Evolutionary conservation across 108 stramenopile species (phyloP).

Genomic region (Cyclotella baltica): DNA sequence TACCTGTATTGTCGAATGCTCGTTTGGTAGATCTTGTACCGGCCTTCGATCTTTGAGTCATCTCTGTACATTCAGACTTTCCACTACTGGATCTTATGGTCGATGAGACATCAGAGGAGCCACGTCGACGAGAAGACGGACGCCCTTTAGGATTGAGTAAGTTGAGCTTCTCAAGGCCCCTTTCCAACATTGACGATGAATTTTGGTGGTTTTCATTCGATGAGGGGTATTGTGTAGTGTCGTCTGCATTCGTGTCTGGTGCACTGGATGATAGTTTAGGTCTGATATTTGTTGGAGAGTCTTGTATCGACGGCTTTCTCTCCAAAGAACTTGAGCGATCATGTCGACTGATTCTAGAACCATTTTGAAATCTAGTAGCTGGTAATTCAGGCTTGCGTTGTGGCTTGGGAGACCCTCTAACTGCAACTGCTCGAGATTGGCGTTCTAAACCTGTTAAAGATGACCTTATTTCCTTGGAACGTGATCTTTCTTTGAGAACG

Average conservation of each 20-base stretch:
- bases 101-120: neutral
- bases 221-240: too few relatives aligned
- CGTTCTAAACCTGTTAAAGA: too few relatives aligned
- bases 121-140: neutral
- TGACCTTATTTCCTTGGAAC: too few relatives aligned
- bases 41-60: neutral
- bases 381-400: too few relatives aligned
- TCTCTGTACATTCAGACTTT: neutral
- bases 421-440: too few relatives aligned
- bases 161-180: constrained; percentile 7
- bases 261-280: too few relatives aligned
- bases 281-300: neutral
- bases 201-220: neutral
- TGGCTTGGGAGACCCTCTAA: too few relatives aligned
- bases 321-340: too few relatives aligned
- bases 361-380: too few relatives aligned
- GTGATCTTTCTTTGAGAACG: too few relatives aligned
- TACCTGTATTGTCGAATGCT: constrained; percentile 6
- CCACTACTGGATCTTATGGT: neutral
- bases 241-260: too few relatives aligned
- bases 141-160: neutral
- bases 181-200: neutral
- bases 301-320: neutral
- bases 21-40: neutral
- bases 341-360: too few relatives aligned